Evolutionary conservation across 2,329 filamentous ascomycete genomes (phyloP), one percentile per base, ranked within the genome.

Genomic region (Talaromyces atroroseus): DNA sequence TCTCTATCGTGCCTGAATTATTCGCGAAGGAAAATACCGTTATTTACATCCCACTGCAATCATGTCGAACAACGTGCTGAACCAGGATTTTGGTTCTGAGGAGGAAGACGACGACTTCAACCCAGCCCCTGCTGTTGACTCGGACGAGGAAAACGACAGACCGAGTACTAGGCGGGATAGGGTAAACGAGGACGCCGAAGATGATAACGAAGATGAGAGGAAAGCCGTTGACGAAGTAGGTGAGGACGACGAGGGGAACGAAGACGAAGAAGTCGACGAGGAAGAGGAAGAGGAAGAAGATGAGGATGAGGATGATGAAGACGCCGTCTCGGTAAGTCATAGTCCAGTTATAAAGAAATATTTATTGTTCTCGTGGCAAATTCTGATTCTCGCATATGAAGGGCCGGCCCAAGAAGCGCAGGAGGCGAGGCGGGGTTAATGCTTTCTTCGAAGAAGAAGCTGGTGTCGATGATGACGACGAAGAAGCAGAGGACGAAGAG

Each of bases 371-470:
- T 40, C 5, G 26, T 18, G 29, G n/a, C 50, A 29, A n/a, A 6
- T 26, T 21, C 47, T 58, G 29, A 58, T 62, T 46, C 58, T 34
- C 8, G 8, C 54, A 34, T 38, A 21, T 49, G 4, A 64, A 86
- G 81, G 81, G 80, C 57, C 84, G 90, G 67, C 89, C 89, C 56
- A 83, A 88, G 65, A 97, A 97, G 74, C 88, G 92, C 57, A 76
- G 80, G 68, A 87, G 86, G 71, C 84, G 84, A 32, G 56, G 56
- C 70, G 85, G 88, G 62, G 82, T 82, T 62, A 84, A 90, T 61
- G 89, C 90, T 65, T 86, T 88, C 67, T 96, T 96, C 76, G 94
- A 99, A 84, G 90, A 92, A 67, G 94, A 99, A 80, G 94, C 94
- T 71, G 94, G 96, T 76, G 94, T 99, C 64, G 94, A 97, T 68